Evolutionary conservation across 331 rosid genomes (phyloP).

Genomic region (Cydonia oblonga): DNA sequence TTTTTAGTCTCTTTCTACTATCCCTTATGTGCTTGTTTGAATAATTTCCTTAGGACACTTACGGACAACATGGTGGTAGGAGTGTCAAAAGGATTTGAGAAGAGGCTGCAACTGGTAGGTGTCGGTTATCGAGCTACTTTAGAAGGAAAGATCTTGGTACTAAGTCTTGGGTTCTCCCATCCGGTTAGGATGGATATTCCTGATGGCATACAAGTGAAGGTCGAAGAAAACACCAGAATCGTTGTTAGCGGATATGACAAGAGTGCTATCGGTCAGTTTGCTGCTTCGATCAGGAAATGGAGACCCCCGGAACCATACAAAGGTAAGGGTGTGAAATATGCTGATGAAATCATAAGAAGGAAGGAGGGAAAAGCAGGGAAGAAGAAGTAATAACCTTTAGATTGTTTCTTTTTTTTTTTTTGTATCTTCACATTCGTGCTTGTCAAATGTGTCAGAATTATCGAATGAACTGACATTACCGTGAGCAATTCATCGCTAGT

Average conservation of each 20-base stretch:
- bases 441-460: slow-evolving; percentile 2
- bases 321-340: slow-evolving; percentile 96
- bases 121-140: slow-evolving; percentile 89
- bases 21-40: neutral
- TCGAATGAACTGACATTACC: neutral
- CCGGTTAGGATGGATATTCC: slow-evolving; percentile 90
- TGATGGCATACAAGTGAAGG: slow-evolving; percentile 67
- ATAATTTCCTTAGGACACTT: slow-evolving; percentile 64
- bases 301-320: slow-evolving; percentile 99
- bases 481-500: neutral
- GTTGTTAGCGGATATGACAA: slow-evolving; percentile 83
- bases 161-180: slow-evolving; percentile 97
- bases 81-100: slow-evolving; percentile 91
- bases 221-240: slow-evolving; percentile 85
- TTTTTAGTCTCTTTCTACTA: neutral
- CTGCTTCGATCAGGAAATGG: slow-evolving; percentile 91
- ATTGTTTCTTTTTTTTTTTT: neutral
- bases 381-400: slow-evolving; percentile 36
- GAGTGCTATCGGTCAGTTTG: slow-evolving; percentile 86
- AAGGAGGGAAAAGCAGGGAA: slow-evolving; percentile 99
- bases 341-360: slow-evolving; percentile 90
- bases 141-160: slow-evolving; percentile 68
- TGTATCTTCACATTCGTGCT: slow-evolving; percentile 3
- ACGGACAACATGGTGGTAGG: slow-evolving; percentile 92
- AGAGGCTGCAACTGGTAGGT: slow-evolving; percentile 90